phyloP scores from a whole-genome alignment of 192 early-diverging fungal genomes.

The Helicostylum pulchrum region DNA sequence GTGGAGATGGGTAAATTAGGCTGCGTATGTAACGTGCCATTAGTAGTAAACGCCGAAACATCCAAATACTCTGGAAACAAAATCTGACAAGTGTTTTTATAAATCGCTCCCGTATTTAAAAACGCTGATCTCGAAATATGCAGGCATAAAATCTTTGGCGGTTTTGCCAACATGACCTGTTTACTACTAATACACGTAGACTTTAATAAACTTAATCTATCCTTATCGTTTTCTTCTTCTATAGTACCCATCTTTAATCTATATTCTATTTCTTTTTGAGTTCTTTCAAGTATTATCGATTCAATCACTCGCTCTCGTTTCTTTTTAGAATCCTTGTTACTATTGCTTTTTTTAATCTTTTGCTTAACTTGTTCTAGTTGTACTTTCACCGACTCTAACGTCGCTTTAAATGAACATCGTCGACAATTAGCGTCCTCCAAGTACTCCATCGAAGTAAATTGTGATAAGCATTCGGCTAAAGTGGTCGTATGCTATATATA shows the following conservation, averaged over 20 bases:
- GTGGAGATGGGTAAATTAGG: conserved; percentile 56
- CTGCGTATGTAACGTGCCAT: conserved; percentile 48
- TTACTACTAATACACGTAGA: conserved; percentile 59
- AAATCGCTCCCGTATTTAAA: conserved; percentile 61
- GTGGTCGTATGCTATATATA: conserved; percentile 38
- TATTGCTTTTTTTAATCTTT: conserved; percentile 6
- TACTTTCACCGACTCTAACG: conserved; percentile 30
- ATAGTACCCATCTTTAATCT: conserved; percentile 16
- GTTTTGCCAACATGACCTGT: conserved; percentile 74
- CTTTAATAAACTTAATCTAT: neutral
- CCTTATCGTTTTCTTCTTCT: conserved; percentile 34
- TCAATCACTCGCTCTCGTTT: conserved; percentile 21
- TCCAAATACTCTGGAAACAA: conserved; percentile 76
- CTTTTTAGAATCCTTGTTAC: conserved; percentile 16
- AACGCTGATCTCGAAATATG: conserved; percentile 81
- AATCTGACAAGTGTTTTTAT: conserved; percentile 81
- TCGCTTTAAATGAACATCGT: conserved; percentile 57
- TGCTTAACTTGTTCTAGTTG: conserved; percentile 36
- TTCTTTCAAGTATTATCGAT: conserved; percentile 11
- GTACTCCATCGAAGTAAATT: conserved; percentile 59
- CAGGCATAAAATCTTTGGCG: conserved; percentile 73
- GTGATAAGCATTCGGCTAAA: conserved; percentile 50
- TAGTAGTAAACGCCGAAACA: conserved; percentile 67
- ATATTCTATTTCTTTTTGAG: conserved; percentile 15
- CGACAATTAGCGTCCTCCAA: conserved; percentile 65